Percentiles rank a stretch among this genome's conserved stretches.
phyloP scores from a whole-genome alignment of 352 stramenopile species.

The Globisporangium nagaii region DNA sequence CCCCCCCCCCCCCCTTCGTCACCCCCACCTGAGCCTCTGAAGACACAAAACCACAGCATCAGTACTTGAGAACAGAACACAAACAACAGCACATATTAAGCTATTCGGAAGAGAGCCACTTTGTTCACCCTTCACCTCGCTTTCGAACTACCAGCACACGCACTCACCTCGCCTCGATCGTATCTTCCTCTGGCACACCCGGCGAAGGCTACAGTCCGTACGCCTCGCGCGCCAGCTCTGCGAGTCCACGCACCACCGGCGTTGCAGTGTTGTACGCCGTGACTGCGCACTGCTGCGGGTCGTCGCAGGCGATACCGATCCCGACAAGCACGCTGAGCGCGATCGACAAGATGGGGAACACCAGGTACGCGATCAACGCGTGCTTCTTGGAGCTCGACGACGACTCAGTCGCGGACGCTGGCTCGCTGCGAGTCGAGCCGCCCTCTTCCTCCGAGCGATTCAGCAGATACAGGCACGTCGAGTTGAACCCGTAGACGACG shows the following conservation, averaged over 20 bases:
- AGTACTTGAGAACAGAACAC: neutral
- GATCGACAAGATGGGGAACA: conserved; percentile 60
- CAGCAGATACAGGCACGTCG: conserved; percentile 42
- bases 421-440: conserved; percentile 3
- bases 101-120: no score
- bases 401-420: neutral
- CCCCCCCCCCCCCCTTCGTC: neutral
- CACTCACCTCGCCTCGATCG: neutral
- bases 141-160: no score
- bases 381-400: conserved; percentile 23
- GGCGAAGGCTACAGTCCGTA: conserved; percentile 39
- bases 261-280: conserved; percentile 27
- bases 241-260: conserved; percentile 27
- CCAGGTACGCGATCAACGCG: conserved; percentile 40
- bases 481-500: conserved; percentile 75
- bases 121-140: no score
- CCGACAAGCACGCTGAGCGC: conserved; percentile 51
- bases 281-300: conserved; percentile 47
- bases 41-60: neutral
- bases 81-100: neutral
- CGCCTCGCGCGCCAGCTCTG: conserved; percentile 28
- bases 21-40: neutral
- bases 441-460: conserved; percentile 23
- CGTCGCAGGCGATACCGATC: conserved; percentile 71
- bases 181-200: neutral